Evolutionary conservation across 495 filamentous ascomycete genomes (phyloP), one percentile per base, ranked within the genome.

Genomic region (Penicillium pulvis): DNA sequence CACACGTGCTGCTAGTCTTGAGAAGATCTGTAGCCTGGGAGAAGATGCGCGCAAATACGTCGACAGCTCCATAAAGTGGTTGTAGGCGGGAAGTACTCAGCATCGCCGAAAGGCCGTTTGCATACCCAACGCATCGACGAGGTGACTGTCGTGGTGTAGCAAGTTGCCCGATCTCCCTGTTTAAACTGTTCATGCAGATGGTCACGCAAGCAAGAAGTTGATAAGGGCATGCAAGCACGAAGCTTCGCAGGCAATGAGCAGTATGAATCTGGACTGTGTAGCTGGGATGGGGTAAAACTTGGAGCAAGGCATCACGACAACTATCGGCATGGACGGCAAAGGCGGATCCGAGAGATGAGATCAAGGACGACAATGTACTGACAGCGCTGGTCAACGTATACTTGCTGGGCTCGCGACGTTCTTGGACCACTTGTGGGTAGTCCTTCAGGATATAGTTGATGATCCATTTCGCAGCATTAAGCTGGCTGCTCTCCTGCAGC

Each of bases 181-280:
- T 90, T 58, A 97, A 81, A 70, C 90, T 97, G 72, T 98, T 98
- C 90, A 98, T 92, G 71, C 92, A 97, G 33, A 98, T 90, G 4
- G 93, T 96, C 23, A 97, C 85, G 62, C 92, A 96, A 5, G 91
- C 90, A 19, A 98, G 75, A 24, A 99, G 83, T 66, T 98, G 92
- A 65, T 94, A 87, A 7, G 94, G 94, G 63, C 91, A 96, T 4
- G 91, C 91, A 52, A 96, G 77, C 6, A 96, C 88, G 65, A 98
- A 96, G 8, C 81, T 85, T 50, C 93, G 91, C 53, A 98, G 73
- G 63, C 91, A 95, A 62, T 87, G 83, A 30, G 94, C 89, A 2
- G 90, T 87, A 63, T 93, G 87, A 2, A 98, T 84, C 69, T 98
- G 94, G 7, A 99, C 93, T 8, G 92, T 92, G 67, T 97, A 98